Percentiles rank a stretch among this genome's conserved stretches.
phyloP scores from a whole-genome alignment of 768 basidiomycete genomes.

The Coprinopsis sp. region DNA sequence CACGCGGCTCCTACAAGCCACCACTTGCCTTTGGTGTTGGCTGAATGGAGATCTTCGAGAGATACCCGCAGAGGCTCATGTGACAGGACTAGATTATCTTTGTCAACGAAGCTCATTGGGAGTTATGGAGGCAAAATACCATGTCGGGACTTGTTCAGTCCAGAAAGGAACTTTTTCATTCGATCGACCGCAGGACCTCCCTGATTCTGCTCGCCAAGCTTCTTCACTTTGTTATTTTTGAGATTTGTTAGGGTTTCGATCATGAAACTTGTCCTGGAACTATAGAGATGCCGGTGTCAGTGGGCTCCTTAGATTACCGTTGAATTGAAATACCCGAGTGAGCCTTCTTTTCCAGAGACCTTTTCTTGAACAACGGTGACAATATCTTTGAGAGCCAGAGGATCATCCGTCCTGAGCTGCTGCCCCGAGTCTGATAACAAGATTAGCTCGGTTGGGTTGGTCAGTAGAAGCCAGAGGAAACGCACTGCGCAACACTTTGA shows the following conservation, averaged over 20 bases:
- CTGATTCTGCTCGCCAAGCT: conserved; percentile 53
- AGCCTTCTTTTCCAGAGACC: conserved; percentile 45
- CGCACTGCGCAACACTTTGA: conserved; percentile 81
- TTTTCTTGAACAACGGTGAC: conserved; percentile 76
- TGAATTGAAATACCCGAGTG: conserved; percentile 40
- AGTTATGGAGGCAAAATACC: conserved; percentile 35
- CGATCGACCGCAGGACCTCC: conserved; percentile 73
- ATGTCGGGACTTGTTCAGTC: conserved; percentile 72
- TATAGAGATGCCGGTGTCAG: conserved; percentile 24
- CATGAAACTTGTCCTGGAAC: conserved; percentile 93
- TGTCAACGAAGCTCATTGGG: neutral
- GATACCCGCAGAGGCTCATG: conserved; percentile 86
- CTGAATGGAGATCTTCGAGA: conserved; percentile 76
- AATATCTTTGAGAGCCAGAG: conserved; percentile 88
- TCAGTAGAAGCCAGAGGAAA: conserved; percentile 4
- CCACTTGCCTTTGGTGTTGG: conserved; percentile 92
- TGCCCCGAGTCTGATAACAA: conserved; percentile 73
- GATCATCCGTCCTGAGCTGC: conserved; percentile 89
- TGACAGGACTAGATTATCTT: conserved; percentile 51
- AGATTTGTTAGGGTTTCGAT: conserved; percentile 88
- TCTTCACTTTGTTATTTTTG: conserved; percentile 85
- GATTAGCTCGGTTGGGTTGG: conserved; percentile 8
- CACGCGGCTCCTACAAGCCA: conserved; percentile 98
- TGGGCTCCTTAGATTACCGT: neutral
- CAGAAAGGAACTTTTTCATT: conserved; percentile 83